Base-by-base conservation (phyloP, 805 yeast species). In the Kodamaea neixiangensis region DNA sequence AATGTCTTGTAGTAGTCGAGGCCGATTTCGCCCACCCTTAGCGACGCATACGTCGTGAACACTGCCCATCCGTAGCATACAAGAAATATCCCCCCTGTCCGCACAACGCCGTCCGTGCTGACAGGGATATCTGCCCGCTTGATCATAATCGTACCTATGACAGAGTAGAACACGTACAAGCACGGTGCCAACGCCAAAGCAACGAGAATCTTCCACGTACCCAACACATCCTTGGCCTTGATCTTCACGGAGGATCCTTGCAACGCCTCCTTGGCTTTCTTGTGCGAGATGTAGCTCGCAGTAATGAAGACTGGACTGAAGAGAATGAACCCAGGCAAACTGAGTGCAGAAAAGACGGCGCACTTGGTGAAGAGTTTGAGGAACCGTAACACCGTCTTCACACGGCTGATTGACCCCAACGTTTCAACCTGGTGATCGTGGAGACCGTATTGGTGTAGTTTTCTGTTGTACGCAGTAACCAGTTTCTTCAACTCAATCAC, bases 141-240 rank as follows among this genome's bases (percentile, higher is more conserved):
- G n/a, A 63, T 54, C 14, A 65, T 44, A 6, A 62, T 20, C 1
- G 71, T 67, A 3, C 72, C 75, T 29, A 71, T 55, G 7, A 68
- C 56, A 2, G 76, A 72, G 58, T 71, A 73, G 43, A 73, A 69
- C 3, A 69, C 65, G 53, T 73, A 73, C 19, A 73, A 62, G 33
- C 64, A 59, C 3, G 78, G 78, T 1, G 78, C 78, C 31, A 72
- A 56, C 0, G 66, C 72, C 45, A 73, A 59, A 0, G 77, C 77
- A 31, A 73, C 77, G 25, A 73, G 54, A 14, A 72, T 72, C 54
- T 73, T 73, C 78, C 78, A 73, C 1, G 77, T 69, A 5, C 73
- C 69, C 44, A 73, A 58, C 19, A 73, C 78, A 58, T 73, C 78
- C 14, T 62, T 66, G 37, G 76, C 78, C 46, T 69, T 65, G 52